Conservation (phyloP, 2,329 filamentous ascomycete species). For the Gremmenia infestans region DNA sequence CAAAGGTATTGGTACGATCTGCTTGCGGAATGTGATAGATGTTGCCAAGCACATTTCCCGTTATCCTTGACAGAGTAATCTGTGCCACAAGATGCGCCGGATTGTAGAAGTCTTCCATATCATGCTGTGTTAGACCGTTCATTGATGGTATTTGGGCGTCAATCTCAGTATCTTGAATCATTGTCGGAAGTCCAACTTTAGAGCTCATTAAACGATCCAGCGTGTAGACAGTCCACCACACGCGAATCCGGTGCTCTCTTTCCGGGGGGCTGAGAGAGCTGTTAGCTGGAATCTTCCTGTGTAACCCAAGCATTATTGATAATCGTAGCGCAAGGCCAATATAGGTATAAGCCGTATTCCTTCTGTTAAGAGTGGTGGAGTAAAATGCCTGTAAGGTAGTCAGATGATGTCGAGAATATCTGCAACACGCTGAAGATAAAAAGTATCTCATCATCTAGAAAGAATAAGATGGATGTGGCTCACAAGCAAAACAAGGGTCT, state of each 20-base stretch:
- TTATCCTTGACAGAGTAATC: constrained; percentile 35
- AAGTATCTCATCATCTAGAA: background rate
- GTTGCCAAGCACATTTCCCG: constrained; percentile 26
- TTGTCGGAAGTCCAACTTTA: constrained; percentile 43
- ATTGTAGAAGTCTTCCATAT: constrained; percentile 35
- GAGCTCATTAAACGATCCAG: constrained; percentile 45
- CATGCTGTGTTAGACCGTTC: constrained; percentile 27
- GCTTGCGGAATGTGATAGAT: constrained; percentile 10
- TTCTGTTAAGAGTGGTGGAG: constrained; percentile 34
- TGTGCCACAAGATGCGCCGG: constrained; percentile 35
- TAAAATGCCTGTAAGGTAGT: constrained; percentile 26
- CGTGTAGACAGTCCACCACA: constrained; percentile 42
- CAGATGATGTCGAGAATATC: constrained; percentile 7
- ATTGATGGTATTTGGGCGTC: constrained; percentile 36
- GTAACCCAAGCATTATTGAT: constrained; percentile 39
- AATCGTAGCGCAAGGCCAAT: constrained; percentile 35
- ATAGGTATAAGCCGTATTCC: constrained; percentile 32
- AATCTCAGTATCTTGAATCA: constrained; percentile 44
- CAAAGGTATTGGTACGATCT: constrained; percentile 22
- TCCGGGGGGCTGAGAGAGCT: constrained; percentile 31
- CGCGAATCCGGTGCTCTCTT: constrained; percentile 37
- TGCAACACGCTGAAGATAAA: no score
- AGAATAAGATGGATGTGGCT: constrained; percentile 1
- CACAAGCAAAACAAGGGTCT: constrained; percentile 38
- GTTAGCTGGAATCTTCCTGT: constrained; percentile 36